Base-by-base conservation (phyloP, 306 rosid species). In the Cyamopsis tetragonoloba region DNA sequence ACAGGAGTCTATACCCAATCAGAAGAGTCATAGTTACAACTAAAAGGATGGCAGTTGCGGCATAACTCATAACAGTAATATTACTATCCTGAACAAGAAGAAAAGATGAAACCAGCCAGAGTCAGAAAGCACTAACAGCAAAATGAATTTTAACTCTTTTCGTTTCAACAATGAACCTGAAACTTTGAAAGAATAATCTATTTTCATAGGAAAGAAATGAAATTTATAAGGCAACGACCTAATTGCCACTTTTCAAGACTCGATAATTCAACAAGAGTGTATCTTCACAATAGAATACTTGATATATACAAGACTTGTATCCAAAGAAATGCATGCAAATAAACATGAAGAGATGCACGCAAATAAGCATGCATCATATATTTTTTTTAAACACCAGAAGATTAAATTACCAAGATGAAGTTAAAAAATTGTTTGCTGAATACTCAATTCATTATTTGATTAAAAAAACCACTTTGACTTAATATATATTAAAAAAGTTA, bases 41-140 rank as follows among this genome's bases (percentile, higher is more conserved):
- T 51, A 13, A 28, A 42, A 19, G 48, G 24, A 35, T 49, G 50
- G 2, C 26, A 66, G 18, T 30, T 28, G 19, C 18, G 0, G 28
- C 37, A 32, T 3, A 55, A 34, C 14, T 1, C 26, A 11, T 15
- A 2, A 23, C n/a, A 32, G 12, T 14, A 11, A 19, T 56, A 43
- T 57, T 35, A 18, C 35, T 3, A 70, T 42, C 46, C 58, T 51
- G 27, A 50, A 54, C 61, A 49, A 41, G 22, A 47, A 19, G 71
- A 39, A 15, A 38, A 35, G 51, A 39, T 17, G 55, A 41, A 18
- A 37, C 44, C 41, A 55, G 30, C 46, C 12, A 42, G 35, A 69
- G 31, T 11, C 24, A 53, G 23, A 37, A 53, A 6, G 2, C 11
- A 14, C 42, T 26, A 38, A 24, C 18, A 53, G 12, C 38, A 27